Evolutionary conservation across 352 stramenopile species (phyloP).

Genomic region (Pythium sukuiense): DNA sequence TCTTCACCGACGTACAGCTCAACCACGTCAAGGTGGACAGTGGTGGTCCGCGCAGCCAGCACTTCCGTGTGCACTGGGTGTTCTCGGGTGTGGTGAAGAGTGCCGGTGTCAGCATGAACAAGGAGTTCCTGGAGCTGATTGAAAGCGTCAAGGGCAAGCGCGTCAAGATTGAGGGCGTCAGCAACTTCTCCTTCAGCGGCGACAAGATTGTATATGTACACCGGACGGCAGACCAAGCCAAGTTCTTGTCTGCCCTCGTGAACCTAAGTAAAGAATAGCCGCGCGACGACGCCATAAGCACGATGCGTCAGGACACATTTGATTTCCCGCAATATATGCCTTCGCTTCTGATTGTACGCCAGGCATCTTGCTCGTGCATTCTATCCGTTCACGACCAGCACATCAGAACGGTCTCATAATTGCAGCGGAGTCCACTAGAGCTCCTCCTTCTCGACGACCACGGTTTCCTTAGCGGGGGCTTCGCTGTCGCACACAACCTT

Average conservation of each 20-base stretch:
- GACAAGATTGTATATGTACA: constrained; percentile 90
- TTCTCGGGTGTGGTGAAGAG: constrained; percentile 77
- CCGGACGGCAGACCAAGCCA: constrained; percentile 85
- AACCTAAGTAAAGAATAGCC: constrained; percentile 71
- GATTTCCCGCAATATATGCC: constrained; percentile 26
- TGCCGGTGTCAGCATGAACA: constrained; percentile 84
- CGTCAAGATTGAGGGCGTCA: constrained; percentile 83
- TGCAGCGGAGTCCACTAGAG: constrained; percentile 24
- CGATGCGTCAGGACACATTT: constrained; percentile 11
- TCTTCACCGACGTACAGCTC: constrained; percentile 75
- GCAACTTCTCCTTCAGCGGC: constrained; percentile 86
- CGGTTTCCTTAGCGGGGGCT: constrained; percentile 9
- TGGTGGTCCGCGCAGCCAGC: constrained; percentile 76
- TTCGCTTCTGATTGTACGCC: constrained; percentile 5
- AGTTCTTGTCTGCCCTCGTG: constrained; percentile 83
- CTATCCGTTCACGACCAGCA: background rate
- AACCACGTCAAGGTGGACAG: constrained; percentile 84
- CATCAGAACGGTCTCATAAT: background rate
- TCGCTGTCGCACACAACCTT: constrained; percentile 35
- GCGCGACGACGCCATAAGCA: background rate
- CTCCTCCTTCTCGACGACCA: constrained; percentile 38
- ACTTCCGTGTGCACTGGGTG: constrained; percentile 86
- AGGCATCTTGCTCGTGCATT: background rate
- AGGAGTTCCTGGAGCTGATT: constrained; percentile 86
- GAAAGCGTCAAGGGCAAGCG: constrained; percentile 76